Conservation (phyloP, 2,329 filamentous ascomycete species). For the Xylariales sp. region DNA sequence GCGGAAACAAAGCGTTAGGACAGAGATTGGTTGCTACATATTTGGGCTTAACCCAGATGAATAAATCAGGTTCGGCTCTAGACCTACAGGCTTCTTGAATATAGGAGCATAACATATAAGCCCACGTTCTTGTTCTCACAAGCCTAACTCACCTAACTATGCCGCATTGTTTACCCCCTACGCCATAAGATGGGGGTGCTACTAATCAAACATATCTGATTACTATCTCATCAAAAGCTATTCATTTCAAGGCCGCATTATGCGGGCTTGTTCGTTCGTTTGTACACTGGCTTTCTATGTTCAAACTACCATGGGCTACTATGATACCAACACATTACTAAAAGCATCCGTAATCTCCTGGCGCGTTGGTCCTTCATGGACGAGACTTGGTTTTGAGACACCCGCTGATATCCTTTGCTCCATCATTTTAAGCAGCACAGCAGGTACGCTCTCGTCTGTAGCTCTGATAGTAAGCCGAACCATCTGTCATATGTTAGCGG, state of each 20-base stretch:
- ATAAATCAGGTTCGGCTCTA: not conserved
- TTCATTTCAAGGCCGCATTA: slow-evolving; percentile 9
- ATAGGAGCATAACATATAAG: not conserved
- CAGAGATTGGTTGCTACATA: not conserved
- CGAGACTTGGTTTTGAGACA: slow-evolving; percentile 55
- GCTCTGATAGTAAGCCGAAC: slow-evolving; percentile 93
- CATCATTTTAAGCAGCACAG: slow-evolving; percentile 85
- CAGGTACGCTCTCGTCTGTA: slow-evolving; percentile 89
- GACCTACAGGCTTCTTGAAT: not conserved
- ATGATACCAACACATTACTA: slow-evolving; percentile 65
- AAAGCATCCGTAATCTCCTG: slow-evolving; percentile 67
- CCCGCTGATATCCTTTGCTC: slow-evolving; percentile 79
- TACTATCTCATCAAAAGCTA: slow-evolving; percentile 7
- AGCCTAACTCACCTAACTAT: no score
- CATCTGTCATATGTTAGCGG: slow-evolving; percentile 68
- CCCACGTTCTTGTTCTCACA: not conserved
- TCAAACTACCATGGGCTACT: slow-evolving; percentile 36
- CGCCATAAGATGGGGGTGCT: not conserved
- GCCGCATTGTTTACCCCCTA: slow-evolving; percentile 1
- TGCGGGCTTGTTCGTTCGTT: slow-evolving; percentile 23
- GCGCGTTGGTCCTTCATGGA: slow-evolving; percentile 56
- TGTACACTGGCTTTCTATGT: slow-evolving; percentile 32
- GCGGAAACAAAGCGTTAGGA: not conserved
- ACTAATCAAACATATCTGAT: not conserved
- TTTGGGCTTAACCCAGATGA: not conserved